phyloP scores from a whole-genome alignment of 495 filamentous ascomycete species.

The Lindgomyces ingoldianus region DNA sequence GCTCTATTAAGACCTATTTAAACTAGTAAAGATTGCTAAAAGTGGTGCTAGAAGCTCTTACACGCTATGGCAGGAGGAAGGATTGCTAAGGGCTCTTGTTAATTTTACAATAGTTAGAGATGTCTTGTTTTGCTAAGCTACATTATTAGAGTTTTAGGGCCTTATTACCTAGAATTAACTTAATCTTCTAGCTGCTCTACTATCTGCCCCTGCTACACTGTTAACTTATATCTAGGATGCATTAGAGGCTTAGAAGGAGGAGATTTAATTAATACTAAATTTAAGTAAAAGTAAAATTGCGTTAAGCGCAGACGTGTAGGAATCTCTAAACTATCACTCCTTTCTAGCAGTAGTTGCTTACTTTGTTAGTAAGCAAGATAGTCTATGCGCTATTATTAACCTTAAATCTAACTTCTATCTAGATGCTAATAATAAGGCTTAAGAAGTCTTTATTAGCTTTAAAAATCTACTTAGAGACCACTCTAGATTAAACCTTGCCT shows the following conservation, averaged over 20 bases:
- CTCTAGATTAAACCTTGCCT: neutral
- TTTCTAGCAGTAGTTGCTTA: conserved; percentile 1
- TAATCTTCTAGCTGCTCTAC: neutral
- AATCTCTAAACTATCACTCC: neutral
- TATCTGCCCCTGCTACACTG: neutral
- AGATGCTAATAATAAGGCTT: neutral
- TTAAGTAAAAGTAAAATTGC: neutral
- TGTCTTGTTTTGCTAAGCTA: neutral
- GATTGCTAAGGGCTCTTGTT: neutral
- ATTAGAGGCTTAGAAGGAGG: neutral
- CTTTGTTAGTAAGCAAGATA: neutral
- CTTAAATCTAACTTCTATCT: neutral
- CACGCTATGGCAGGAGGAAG: neutral
- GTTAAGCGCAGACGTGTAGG: conserved; percentile 1
- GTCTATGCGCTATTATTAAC: neutral
- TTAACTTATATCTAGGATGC: neutral
- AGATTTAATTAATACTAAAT: neutral
- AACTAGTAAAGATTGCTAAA: neutral
- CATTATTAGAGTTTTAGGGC: neutral
- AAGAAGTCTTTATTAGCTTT: conserved; percentile 3
- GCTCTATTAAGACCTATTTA: neutral
- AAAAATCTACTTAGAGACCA: neutral
- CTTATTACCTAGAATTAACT: neutral
- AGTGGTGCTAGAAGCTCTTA: neutral
- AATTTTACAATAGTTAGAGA: neutral